These are phyloP conservation scores for Yueomyces sp. DNA, from an alignment of 805 yeast species.

Conservation along the genomic window DNA sequence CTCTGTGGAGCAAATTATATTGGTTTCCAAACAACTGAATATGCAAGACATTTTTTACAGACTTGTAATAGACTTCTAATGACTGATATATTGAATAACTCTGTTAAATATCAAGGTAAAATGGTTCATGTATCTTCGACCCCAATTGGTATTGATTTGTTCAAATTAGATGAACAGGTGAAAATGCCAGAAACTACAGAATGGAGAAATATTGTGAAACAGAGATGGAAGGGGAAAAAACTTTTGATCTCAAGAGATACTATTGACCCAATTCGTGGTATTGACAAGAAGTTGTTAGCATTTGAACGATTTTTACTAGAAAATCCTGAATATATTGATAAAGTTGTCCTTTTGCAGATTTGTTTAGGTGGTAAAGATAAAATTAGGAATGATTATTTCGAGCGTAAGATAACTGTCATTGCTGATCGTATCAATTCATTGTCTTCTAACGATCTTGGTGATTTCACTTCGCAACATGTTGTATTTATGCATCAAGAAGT, in stretches of 20 bases:
- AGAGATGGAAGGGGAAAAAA: conserved; percentile 59
- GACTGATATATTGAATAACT: conserved; percentile 59
- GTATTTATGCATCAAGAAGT: conserved; percentile 80
- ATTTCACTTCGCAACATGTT: conserved; percentile 57
- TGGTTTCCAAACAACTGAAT: conserved; percentile 85
- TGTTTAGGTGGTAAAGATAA: conserved; percentile 39
- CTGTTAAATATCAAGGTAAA: conserved; percentile 45
- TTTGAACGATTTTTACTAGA: conserved; percentile 64
- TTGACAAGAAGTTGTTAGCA: conserved; percentile 76
- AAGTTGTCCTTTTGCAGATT: conserved; percentile 70
- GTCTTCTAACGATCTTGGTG: conserved; percentile 54
- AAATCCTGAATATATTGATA: conserved; percentile 58
- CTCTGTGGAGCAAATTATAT: conserved; percentile 80
- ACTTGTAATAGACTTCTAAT: conserved; percentile 74
- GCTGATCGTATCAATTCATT: conserved; percentile 78
- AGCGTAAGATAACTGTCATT: conserved; percentile 58
- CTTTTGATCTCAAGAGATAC: conserved; percentile 83
- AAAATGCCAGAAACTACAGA: conserved; percentile 37
- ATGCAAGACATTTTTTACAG: conserved; percentile 85
- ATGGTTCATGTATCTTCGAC: conserved; percentile 42
- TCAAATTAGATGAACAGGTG: conserved; percentile 35
- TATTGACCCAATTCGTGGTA: conserved; percentile 75
- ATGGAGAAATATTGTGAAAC: conserved; percentile 60
- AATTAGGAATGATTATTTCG: conserved; percentile 46
- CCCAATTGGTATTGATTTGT: conserved; percentile 73